Evolutionary conservation across 306 rosid genomes (phyloP), one percentile per base, ranked within the genome.

Genomic region (Trichosanthes cucumerina): DNA sequence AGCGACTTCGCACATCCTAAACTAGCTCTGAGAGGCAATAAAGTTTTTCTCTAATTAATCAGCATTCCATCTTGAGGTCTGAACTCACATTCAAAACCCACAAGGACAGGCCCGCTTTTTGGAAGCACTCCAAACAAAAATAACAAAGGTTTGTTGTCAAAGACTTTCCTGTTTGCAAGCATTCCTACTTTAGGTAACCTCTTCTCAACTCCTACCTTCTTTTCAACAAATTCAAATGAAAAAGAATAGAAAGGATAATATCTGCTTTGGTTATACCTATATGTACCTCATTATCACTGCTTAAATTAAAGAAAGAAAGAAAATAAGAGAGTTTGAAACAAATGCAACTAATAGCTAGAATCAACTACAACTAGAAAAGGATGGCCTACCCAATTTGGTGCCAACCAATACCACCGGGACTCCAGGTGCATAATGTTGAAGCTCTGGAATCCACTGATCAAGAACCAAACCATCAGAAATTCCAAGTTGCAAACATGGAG

Each of bases 371-470:
- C 52, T 47, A 49, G 43, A 33, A 74, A 74, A 50, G 21, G 78
- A 74, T 10, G 39, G 78, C 91, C 79, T 78, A 89, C 97, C 97
- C 81, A 91, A 77, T 88, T 93, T 93, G 79, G 97, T 93, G 63
- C 97, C 96, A 56, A 88, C 94, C 75, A 93, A 89, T 54, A 93
- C 90, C 62, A 93, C 85, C 1, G 98, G 96, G 38, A 89, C 71
- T 18, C 94, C 91, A 39, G 96, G 97, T 58, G 97, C 93, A 72
- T 83, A 89, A 82, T 93, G 97, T 89, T 93, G 96, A 70, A 93
- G 91, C 81, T 93, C 97, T 41, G 96, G 97, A 85, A 93, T 88
- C 97, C 97, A 93, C 97, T 93, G 86, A 66, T 26, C 77, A 86
- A 77, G 69, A 63, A 16, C 33, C 47, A 23, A 71, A 78, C 81